Evolutionary conservation across 2,329 filamentous ascomycete species (phyloP), one percentile per base, ranked within the genome.

Genomic region (Knoxdaviesia proteae): DNA sequence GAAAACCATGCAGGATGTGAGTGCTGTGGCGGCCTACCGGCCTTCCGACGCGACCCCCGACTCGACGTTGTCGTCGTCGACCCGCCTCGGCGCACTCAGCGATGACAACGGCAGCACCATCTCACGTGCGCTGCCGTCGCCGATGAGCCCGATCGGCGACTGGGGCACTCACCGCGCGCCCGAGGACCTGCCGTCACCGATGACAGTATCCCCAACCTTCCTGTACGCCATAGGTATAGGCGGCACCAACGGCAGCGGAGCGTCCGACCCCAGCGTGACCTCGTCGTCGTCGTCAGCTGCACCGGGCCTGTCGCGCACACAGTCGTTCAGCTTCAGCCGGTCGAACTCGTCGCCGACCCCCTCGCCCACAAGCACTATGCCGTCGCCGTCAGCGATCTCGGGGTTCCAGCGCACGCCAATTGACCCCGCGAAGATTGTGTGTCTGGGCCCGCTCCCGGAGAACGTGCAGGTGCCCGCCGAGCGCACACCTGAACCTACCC

Each of bases 381-480:
- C 47, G 32, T 40, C 51, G 4, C 41, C 51, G n/a, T 47, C 56
- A 7, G 52, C 56, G 9, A 48, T 54, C 4, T 54, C 60, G 1
- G 52, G 54, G 9, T 55, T 62, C 37, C 68, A 71, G 43, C 59
- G 62, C 34, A 61, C 63, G 1, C 63, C 65, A 1, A 72, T 76
- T 44, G 66, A 71, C 46, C 58, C 68, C 1, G 61, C 62, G 4
- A 62, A 64, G 11, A 62, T 75, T 3, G 57, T 75, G 1, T 75
- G 68, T 44, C 57, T 74, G 0, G 72, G 72, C 0, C 64, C 65
- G 5, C 50, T 76, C 5, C 71, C 71, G 0, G 61, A 63, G 36
- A 65, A 67, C 42, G 50, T 71, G 4, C 51, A 52, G 8, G 46
- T 56, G 2, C 49, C 56, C 1, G 33, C 39, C 42, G 8, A 42